Evolutionary conservation across 176 grass and related monocot genomes (phyloP).

Genomic region (Paspalum notatum): DNA sequence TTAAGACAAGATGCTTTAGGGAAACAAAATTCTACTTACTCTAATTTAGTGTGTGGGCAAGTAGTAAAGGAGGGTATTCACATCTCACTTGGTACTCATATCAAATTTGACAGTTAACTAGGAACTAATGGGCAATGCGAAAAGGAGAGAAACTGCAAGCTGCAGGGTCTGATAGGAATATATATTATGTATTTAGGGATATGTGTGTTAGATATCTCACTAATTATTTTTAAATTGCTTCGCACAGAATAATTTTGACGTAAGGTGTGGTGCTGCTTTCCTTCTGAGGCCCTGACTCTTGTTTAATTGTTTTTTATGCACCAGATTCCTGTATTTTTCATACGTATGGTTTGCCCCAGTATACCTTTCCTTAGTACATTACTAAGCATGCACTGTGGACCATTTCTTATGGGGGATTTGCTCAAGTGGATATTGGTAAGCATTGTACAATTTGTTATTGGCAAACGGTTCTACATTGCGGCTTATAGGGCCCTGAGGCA

Average conservation of each 20-base stretch:
- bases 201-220: background rate
- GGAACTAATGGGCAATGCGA: background rate
- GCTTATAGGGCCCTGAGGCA: conserved; percentile 80
- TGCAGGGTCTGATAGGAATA: background rate
- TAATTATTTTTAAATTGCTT: conserved; percentile 23
- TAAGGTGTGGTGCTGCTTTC: background rate
- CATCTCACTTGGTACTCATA: background rate
- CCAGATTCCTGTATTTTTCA: conserved; percentile 97
- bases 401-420: conserved; percentile 79
- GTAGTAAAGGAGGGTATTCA: background rate
- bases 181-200: background rate
- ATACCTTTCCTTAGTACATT: conserved; percentile 72
- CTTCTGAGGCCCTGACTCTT: conserved; percentile 25
- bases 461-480: conserved; percentile 77
- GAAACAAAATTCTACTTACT: conserved; percentile 10
- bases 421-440: conserved; percentile 87
- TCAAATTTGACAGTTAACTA: conserved; percentile 10
- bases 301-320: conserved; percentile 35
- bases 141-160: background rate
- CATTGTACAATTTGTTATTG: conserved; percentile 90
- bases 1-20: conserved; percentile 2
- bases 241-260: background rate
- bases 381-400: conserved; percentile 72
- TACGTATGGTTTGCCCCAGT: conserved; percentile 81
- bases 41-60: conserved; percentile 4